phyloP scores from a whole-genome alignment of 2,329 filamentous ascomycete species.

The Fusarium burgessii region DNA sequence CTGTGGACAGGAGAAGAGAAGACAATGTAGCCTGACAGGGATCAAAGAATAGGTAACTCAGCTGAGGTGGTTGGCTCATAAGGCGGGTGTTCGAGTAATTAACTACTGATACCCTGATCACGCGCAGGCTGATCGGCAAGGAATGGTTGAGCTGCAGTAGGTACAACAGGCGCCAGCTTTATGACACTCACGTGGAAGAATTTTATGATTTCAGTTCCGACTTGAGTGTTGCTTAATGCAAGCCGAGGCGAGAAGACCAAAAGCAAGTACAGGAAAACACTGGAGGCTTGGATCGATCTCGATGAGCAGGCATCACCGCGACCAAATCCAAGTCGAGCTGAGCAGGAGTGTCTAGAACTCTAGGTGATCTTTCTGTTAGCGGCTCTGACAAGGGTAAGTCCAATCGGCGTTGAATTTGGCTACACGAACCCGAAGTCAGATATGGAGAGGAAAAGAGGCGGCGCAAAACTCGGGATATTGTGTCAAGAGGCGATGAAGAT shows the following conservation, averaged over 20 bases:
- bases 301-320: conserved; percentile 19
- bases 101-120: conserved; percentile 2
- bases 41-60: conserved; percentile 19
- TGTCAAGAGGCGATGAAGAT: conserved; percentile 2
- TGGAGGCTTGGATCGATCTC: conserved; percentile 4
- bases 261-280: neutral
- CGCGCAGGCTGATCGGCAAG: conserved; percentile 7
- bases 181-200: neutral
- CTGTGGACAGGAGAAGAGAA: conserved; percentile 3
- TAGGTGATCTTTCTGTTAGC: neutral
- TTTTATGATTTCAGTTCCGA: conserved; percentile 3
- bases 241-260: conserved; percentile 8
- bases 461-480: conserved; percentile 2
- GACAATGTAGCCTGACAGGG: conserved; percentile 7
- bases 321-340: conserved; percentile 1
- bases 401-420: neutral
- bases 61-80: conserved; percentile 38
- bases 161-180: neutral
- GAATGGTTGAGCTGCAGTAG: neutral
- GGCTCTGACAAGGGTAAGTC: neutral
- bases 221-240: neutral
- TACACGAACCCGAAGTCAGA: conserved; percentile 4
- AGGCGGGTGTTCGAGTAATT: conserved; percentile 4
- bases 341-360: neutral
- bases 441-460: conserved; percentile 5